These are phyloP conservation scores for Phytophthora europaea DNA, from an alignment of 352 stramenopile genomes.

Conservation along the genomic window DNA sequence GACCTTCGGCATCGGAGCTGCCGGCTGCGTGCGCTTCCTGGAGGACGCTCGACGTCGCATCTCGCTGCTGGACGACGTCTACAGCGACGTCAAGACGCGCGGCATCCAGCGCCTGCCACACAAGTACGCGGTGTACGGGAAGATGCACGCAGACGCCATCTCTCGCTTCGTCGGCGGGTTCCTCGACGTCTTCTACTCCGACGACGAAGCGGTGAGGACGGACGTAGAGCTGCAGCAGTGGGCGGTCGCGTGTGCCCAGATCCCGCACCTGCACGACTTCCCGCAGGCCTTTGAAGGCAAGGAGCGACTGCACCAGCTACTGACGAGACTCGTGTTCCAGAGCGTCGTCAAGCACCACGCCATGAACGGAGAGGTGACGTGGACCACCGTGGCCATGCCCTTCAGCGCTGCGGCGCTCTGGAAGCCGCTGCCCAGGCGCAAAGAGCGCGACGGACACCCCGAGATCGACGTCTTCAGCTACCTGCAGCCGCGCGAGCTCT, in stretches of 20 bases:
- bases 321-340: slow-evolving; percentile 53
- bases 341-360: slow-evolving; percentile 57
- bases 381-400: slow-evolving; percentile 51
- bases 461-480: slow-evolving; percentile 45
- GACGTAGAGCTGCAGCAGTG: slow-evolving; percentile 57
- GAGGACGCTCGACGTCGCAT: slow-evolving; percentile 29
- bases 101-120: slow-evolving; percentile 44
- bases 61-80: slow-evolving; percentile 37
- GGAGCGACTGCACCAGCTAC: slow-evolving; percentile 24
- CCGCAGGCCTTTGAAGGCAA: slow-evolving; percentile 18
- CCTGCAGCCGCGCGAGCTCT: slow-evolving; percentile 32
- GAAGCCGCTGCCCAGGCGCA: slow-evolving; percentile 46
- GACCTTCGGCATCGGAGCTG: slow-evolving; percentile 58
- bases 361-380: slow-evolving; percentile 63
- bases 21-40: slow-evolving; percentile 42
- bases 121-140: slow-evolving; percentile 51
- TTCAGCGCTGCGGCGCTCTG: slow-evolving; percentile 57
- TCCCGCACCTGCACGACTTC: slow-evolving; percentile 51
- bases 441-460: slow-evolving; percentile 31
- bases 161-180: slow-evolving; percentile 32
- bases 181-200: slow-evolving; percentile 42
- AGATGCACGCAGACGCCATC: slow-evolving; percentile 41
- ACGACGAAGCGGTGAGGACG: slow-evolving; percentile 33
- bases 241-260: slow-evolving; percentile 26
- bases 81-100: slow-evolving; percentile 29